Conservation (phyloP, 108 stramenopile genomes). For the Licmophora abbreviata region DNA sequence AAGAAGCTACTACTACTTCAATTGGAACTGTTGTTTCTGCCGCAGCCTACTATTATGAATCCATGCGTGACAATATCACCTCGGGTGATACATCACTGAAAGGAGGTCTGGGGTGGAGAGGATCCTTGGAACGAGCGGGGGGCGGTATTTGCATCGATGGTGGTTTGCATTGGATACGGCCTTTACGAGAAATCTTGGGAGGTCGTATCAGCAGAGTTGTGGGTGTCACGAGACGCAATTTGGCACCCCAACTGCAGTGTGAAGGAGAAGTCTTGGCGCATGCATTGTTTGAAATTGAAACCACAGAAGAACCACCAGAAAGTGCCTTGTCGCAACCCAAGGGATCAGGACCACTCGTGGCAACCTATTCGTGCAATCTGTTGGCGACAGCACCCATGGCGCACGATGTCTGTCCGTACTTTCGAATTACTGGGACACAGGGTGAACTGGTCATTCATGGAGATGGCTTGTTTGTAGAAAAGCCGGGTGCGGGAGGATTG, state of each 20-base stretch:
- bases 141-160: slow-evolving; percentile 31
- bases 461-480: slow-evolving; percentile 9
- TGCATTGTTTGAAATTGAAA: slow-evolving; percentile 21
- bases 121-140: slow-evolving; percentile 17
- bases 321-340: slow-evolving; percentile 5
- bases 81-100: slow-evolving; percentile 8
- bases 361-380: slow-evolving; percentile 24
- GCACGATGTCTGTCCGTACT: slow-evolving; percentile 24
- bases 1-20: too few species aligned
- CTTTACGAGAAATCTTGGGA: slow-evolving; percentile 15
- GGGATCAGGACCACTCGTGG: slow-evolving; percentile 9
- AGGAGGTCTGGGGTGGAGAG: slow-evolving; percentile 28
- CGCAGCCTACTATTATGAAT: slow-evolving; percentile 24
- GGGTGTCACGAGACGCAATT: slow-evolving; percentile 10
- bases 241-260: slow-evolving; percentile 11
- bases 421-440: slow-evolving; percentile 25
- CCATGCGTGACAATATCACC: slow-evolving; percentile 27
- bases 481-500: slow-evolving; percentile 28
- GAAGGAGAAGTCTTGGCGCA: slow-evolving; percentile 30
- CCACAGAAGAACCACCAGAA: background rate
- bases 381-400: slow-evolving; percentile 31
- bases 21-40: slow-evolving; percentile 21
- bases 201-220: slow-evolving; percentile 20
- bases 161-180: slow-evolving; percentile 33
- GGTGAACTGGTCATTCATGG: slow-evolving; percentile 25